Conservation (phyloP, 1,284 basidiomycete species). For the Pseudomicrostroma phylloplanum region DNA sequence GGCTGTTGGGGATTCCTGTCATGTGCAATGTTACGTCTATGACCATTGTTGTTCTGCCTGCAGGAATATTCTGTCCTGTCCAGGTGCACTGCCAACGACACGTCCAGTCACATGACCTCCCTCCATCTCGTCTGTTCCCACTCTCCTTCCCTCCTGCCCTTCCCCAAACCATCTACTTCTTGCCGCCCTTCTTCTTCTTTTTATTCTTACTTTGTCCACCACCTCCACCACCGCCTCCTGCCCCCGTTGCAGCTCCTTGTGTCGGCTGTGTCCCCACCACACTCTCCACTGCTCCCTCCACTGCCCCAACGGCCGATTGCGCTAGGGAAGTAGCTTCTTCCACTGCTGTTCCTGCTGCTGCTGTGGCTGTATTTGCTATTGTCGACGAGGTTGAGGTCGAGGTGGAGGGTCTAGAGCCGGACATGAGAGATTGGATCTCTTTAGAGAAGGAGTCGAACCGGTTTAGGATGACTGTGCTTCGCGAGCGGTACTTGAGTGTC, state of each 20-base stretch:
- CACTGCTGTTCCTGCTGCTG: neutral
- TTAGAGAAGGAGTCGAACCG: conserved; percentile 85
- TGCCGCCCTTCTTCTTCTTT: conserved; percentile 17
- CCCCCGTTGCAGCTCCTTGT: neutral
- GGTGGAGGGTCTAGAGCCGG: conserved; percentile 14
- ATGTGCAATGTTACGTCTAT: no score
- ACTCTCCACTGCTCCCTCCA: conserved; percentile 1
- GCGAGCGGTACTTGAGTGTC: conserved; percentile 79
- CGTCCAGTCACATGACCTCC: no score
- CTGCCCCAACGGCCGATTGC: neutral
- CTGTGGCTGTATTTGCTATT: conserved; percentile 4
- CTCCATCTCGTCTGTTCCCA: no score
- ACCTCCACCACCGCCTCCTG: conserved; percentile 4
- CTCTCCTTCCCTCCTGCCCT: no score
- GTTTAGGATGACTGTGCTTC: conserved; percentile 85
- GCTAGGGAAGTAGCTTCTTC: neutral
- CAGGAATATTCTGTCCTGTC: no score
- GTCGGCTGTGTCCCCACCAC: neutral
- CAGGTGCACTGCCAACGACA: no score
- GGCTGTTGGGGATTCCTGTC: no score
- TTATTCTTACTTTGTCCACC: conserved; percentile 8
- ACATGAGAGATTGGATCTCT: conserved; percentile 71
- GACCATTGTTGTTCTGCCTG: no score
- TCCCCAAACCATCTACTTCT: conserved; percentile 8
- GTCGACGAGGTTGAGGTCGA: neutral